Conservation (phyloP, 2,329 filamentous ascomycete species). For the Cordyceps cicadae region DNA sequence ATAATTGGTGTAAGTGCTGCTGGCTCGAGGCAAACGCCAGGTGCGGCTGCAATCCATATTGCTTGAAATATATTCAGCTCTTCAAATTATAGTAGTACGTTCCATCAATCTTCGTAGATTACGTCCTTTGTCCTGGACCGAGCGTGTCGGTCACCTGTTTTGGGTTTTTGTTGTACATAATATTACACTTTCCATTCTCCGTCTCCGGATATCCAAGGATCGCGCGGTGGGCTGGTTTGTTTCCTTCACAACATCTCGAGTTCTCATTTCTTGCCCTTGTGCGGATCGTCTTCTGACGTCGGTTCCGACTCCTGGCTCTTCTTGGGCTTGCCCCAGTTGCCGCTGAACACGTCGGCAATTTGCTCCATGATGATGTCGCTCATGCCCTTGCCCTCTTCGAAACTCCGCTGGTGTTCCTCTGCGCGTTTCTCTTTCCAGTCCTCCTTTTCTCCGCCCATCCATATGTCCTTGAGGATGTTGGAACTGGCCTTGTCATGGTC, state of each 20-base stretch:
- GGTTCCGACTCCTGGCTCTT: slow-evolving; percentile 19
- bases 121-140: background rate
- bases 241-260: background rate
- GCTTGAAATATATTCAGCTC: background rate
- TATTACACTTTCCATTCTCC: background rate
- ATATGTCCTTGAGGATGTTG: slow-evolving; percentile 37
- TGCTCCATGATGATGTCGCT: slow-evolving; percentile 49
- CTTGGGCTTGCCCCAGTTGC: slow-evolving; percentile 26
- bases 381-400: slow-evolving; percentile 48
- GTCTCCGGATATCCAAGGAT: background rate
- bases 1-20: background rate
- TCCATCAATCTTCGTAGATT: background rate
- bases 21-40: background rate
- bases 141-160: background rate
- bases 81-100: background rate
- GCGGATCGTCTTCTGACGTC: slow-evolving; percentile 14
- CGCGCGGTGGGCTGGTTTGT: background rate
- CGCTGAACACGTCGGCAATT: slow-evolving; percentile 44
- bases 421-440: slow-evolving; percentile 47
- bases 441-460: slow-evolving; percentile 50
- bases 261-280: slow-evolving; percentile 16
- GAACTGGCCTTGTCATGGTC: slow-evolving; percentile 23
- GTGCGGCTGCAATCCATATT: background rate
- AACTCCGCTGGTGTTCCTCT: slow-evolving; percentile 42
- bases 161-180: background rate